Evolutionary conservation across 352 stramenopile species (phyloP), one percentile per base, ranked within the genome.

Genomic region (Peronosclerospora sorghi): DNA sequence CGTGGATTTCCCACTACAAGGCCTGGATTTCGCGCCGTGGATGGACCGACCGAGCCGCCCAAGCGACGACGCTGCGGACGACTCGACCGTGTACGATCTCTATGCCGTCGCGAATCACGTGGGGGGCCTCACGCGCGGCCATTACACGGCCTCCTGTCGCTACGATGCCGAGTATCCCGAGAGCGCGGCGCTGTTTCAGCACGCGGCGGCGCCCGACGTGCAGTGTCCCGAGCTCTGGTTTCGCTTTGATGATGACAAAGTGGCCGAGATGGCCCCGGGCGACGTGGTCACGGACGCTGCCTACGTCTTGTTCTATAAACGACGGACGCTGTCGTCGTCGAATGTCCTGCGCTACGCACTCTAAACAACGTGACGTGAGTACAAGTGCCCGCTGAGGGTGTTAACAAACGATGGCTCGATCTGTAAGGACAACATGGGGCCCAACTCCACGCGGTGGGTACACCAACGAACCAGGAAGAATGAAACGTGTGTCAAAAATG

Each of bases 31-130:
- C n/a, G 74, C 68, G 6, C 68, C 64, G 18, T 90, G 78, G 68
- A 82, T 88, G 48, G 68, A 56, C 18, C 42, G n/a, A n/a, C n/a
- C n/a, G n/a, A n/a, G n/a, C n/a, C n/a, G n/a, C n/a, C n/a, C n/a
- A n/a, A n/a, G n/a, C n/a, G n/a, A 57, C 15, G 56, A 73, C 4
- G 54, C 56, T 15, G 36, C 37, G 35, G 21, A 20, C 15, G 28
- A 27, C 9, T 50, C 52, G 38, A 48, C 56, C 2, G 56, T 92
- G 17, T 98, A 98, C 50, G 94, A 98, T 55, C 63, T 98, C 19
- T 98, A 98, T 52, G 93, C 85, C 14, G 94, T 99, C 6, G 88
- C 96, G n/a, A 97, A 99, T 68, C 96, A 99, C 49, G 87, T 97
- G 41, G 96, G 96, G 20, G 87, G 84, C 0, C 69, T 98, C 7